Conservation (phyloP, 2,329 filamentous ascomycete species). For the Beauveria sp. region DNA sequence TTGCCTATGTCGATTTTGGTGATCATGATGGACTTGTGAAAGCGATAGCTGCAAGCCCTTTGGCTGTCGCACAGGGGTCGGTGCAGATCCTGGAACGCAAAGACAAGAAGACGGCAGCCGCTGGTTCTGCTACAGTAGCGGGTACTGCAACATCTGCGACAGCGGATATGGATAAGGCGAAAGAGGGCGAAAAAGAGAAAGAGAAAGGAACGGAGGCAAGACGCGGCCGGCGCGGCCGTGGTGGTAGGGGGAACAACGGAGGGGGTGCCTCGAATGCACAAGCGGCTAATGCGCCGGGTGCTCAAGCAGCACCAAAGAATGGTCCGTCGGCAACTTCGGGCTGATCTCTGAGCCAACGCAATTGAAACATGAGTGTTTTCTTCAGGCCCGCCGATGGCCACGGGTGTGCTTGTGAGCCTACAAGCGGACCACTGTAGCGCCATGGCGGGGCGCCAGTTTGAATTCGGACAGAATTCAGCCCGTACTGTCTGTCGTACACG, state of each 20-base stretch:
- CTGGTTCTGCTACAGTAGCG: constrained; percentile 1
- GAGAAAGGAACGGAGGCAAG: constrained; percentile 22
- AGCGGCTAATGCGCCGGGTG: constrained; percentile 1
- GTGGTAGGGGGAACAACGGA: constrained; percentile 18
- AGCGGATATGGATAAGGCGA: constrained; percentile 13
- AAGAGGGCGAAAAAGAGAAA: constrained; percentile 17
- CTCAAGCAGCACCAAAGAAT: not conserved
- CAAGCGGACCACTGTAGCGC: not conserved
- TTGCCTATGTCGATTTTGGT: constrained; percentile 85
- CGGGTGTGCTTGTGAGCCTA: not conserved
- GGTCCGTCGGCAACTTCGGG: constrained; percentile 2
- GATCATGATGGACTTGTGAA: constrained; percentile 65
- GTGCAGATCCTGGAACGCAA: constrained; percentile 83
- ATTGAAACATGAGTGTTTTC: not conserved
- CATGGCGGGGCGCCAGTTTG: not conserved
- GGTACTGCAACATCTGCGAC: constrained; percentile 5
- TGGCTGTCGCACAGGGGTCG: constrained; percentile 74
- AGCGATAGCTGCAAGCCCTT: constrained; percentile 73
- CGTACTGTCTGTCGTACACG: not conserved
- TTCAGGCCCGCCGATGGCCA: not conserved
- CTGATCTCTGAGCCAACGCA: constrained; percentile 5
- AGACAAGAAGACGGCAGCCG: constrained; percentile 40
- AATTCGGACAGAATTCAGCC: not conserved
- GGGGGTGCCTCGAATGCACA: constrained; percentile 8
- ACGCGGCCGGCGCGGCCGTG: constrained; percentile 26